phyloP scores from a whole-genome alignment of 1,284 basidiomycete genomes.

The Austropuccinia psidii region DNA sequence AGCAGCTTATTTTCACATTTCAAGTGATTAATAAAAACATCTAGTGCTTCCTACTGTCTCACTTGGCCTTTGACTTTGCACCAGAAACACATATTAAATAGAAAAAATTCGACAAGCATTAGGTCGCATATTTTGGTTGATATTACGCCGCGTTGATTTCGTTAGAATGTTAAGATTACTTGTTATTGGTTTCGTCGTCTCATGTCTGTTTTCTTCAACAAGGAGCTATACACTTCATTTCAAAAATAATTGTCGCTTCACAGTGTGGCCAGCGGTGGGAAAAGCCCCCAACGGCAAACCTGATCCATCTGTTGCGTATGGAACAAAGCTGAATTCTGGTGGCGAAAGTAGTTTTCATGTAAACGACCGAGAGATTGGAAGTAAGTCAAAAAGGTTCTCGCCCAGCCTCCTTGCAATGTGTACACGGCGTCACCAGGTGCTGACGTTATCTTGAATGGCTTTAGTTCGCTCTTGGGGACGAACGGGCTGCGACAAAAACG shows the following conservation, averaged over 20 bases:
- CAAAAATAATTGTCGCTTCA: slow-evolving; percentile 38
- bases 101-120: no score
- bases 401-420: not conserved
- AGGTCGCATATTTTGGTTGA: no score
- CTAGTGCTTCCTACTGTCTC: no score
- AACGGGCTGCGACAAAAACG: slow-evolving; percentile 39
- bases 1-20: no score
- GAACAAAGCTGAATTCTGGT: slow-evolving; percentile 30
- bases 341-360: slow-evolving; percentile 15
- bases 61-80: no score
- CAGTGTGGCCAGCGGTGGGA: slow-evolving; percentile 39
- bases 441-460: not conserved
- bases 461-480: slow-evolving; percentile 40
- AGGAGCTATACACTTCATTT: slow-evolving; percentile 36
- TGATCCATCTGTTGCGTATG: slow-evolving; percentile 37
- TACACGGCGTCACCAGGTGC: not conserved
- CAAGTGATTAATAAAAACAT: no score
- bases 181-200: no score
- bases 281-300: slow-evolving; percentile 40
- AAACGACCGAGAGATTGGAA: slow-evolving; percentile 37
- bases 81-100: no score
- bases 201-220: not conserved
- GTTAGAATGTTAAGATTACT: slow-evolving; percentile 3
- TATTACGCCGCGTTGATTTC: no score
- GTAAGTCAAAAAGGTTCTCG: slow-evolving; percentile 27